A percentile compares a stretch with the other conserved stretches of the same genome.
These are phyloP conservation scores for Licmophora abbreviata DNA, from an alignment of 108 stramenopile species.

Conservation along the genomic window DNA sequence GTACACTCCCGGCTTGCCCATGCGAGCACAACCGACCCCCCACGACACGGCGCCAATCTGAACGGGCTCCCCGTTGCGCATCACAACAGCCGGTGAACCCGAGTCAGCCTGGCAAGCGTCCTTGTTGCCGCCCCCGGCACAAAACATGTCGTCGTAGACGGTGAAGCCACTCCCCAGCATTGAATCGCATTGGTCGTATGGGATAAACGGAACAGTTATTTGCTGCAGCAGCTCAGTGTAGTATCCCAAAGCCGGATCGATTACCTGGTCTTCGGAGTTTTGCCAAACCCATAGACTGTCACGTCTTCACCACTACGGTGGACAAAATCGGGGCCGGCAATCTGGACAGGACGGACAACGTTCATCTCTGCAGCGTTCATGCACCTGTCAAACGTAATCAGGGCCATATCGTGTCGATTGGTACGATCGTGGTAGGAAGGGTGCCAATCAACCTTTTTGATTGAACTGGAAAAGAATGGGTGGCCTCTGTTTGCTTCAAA, in stretches of 20 bases:
- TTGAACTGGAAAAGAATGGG: constrained; percentile 8
- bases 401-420: constrained; percentile 25
- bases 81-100: constrained; percentile 32
- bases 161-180: background rate
- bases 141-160: constrained; percentile 18
- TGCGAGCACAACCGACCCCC: constrained; percentile 38
- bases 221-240: constrained; percentile 9
- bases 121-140: constrained; percentile 27
- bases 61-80: background rate
- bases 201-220: constrained; percentile 13
- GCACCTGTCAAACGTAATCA: constrained; percentile 14
- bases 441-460: constrained; percentile 9
- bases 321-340: too few species aligned
- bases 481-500: constrained; percentile 6
- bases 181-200: background rate
- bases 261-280: too few species aligned
- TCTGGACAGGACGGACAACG: too few species aligned
- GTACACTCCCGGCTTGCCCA: constrained; percentile 27
- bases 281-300: too few species aligned
- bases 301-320: too few species aligned
- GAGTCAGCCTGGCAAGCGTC: constrained; percentile 49
- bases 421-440: constrained; percentile 7
- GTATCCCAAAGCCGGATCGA: too few species aligned
- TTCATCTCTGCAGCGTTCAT: constrained; percentile 3
- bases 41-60: constrained; percentile 28